Percentiles rank a stretch among this genome's conserved stretches.
Evolutionary conservation across 1,284 basidiomycete species (phyloP).

Genomic region (Porodaedalea pini): DNA sequence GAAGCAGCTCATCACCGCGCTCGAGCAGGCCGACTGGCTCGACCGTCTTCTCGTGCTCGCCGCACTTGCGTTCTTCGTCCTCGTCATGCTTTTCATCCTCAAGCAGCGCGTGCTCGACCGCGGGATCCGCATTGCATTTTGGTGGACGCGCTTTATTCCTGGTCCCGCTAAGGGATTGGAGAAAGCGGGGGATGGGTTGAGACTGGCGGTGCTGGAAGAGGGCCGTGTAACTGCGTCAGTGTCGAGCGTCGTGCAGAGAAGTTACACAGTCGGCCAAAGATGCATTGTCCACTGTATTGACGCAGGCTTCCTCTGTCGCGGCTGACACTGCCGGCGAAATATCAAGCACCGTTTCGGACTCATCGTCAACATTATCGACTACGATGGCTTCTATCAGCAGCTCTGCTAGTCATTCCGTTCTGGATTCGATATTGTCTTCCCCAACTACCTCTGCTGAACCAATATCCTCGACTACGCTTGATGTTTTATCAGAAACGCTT

Average conservation of each 20-base stretch:
- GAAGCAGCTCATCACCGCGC: conserved; percentile 76
- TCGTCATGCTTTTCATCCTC: conserved; percentile 82
- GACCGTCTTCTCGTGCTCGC: conserved; percentile 81
- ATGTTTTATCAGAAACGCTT: background rate
- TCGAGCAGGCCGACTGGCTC: conserved; percentile 88
- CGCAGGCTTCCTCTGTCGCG: background rate
- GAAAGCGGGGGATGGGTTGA: background rate
- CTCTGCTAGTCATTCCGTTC: background rate
- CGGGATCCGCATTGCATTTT: conserved; percentile 64
- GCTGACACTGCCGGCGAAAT: background rate
- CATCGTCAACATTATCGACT: background rate
- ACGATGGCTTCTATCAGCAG: background rate
- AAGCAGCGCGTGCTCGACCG: conserved; percentile 83
- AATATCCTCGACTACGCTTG: background rate
- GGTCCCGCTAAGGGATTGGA: background rate
- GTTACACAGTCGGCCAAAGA: too few species aligned
- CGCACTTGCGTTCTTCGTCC: conserved; percentile 76
- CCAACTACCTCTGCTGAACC: too few species aligned
- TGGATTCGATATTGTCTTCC: too few species aligned
- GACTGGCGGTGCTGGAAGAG: background rate
- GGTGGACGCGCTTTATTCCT: conserved; percentile 76
- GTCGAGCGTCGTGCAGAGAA: background rate
- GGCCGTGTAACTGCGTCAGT: background rate
- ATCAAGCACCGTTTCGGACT: background rate
- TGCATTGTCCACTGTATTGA: background rate